These are phyloP conservation scores for Hypoxylon fuscum DNA, from an alignment of 495 filamentous ascomycete genomes.

Conservation along the genomic window DNA sequence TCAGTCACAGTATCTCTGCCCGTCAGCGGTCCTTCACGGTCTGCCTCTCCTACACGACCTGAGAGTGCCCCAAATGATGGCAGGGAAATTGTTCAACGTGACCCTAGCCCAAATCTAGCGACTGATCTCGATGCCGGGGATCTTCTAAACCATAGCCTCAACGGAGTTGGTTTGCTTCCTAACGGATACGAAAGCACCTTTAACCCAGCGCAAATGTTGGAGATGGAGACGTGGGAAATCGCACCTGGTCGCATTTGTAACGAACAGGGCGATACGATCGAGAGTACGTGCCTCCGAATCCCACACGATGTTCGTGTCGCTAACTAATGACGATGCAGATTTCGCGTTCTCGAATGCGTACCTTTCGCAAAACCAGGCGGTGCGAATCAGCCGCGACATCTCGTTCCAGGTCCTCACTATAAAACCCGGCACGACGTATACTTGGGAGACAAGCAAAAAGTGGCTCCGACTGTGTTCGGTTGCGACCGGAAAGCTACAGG, in stretches of 20 bases:
- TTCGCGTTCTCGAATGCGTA: constrained; percentile 54
- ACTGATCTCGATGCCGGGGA: too few species aligned
- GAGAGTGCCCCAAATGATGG: background rate
- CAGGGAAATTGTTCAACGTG: background rate
- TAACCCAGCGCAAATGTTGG: constrained; percentile 31
- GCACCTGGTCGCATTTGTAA: constrained; percentile 44
- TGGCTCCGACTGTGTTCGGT: constrained; percentile 47
- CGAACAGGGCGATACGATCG: constrained; percentile 6
- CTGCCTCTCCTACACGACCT: background rate
- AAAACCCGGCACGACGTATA: constrained; percentile 34
- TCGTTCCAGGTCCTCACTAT: constrained; percentile 48
- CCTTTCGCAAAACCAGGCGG: constrained; percentile 38
- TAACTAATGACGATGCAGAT: constrained; percentile 21
- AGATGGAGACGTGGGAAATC: constrained; percentile 53
- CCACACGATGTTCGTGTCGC: background rate
- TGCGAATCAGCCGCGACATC: constrained; percentile 44
- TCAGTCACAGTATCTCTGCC: constrained; percentile 14
- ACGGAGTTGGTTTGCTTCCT: background rate
- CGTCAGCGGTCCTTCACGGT: constrained; percentile 5
- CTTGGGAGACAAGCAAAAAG: constrained; percentile 26
- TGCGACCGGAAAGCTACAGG: constrained; percentile 46
- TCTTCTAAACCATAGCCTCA: background rate
- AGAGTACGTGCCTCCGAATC: constrained; percentile 36
- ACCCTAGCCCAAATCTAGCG: background rate
- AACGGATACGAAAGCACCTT: background rate